Base-by-base conservation (phyloP, 306 rosid species). In the Mucuna pruriens region DNA sequence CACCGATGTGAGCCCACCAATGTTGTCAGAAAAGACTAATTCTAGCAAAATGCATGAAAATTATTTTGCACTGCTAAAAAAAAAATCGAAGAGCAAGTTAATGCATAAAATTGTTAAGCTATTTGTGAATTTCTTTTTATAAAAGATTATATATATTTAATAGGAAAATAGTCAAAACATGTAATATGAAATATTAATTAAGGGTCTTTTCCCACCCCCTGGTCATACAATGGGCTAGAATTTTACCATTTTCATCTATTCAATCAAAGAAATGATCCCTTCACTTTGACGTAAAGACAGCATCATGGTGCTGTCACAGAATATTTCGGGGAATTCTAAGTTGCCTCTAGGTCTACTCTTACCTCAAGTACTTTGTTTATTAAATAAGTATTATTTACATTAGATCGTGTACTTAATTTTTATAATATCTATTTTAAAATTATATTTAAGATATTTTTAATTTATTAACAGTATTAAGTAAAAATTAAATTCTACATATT, bases 251-350 rank as follows among this genome's bases (percentile, higher is more conserved):
- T 75, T 60, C 71, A 60, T 17, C 71, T 58, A 49, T 75, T 26
- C 29, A 40, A 2, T 39, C 45, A 33, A 61, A 40, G 80, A 42
- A 38, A 25, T 57, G 9, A 33, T 40, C 46, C 60, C 58, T 76
- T 61, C 20, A 5, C 61, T 19, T 60, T 44, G 71, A 76, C 71
- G 71, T 76, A 44, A 76, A 61, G 72, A 54, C 71, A 61, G 23
- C 71, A 61, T 76, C 80, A 76, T 44, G 71, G 68, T 29, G 42
- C 58, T 26, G 49, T 42, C 68, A 74, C 20, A 55, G 48, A 75
- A 64, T 42, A 23, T 20, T 72, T 74, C 6, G 38, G 9, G 36
- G 36, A 54, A 34, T 73, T 52, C 63, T 26, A 72, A 72, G 76
- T 45, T 31, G 23, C 49, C 49, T 17, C 19, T 73, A 36, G n/a